Evolutionary conservation across 176 grass and related monocot species (phyloP).

Genomic region (Musa itinerans): DNA sequence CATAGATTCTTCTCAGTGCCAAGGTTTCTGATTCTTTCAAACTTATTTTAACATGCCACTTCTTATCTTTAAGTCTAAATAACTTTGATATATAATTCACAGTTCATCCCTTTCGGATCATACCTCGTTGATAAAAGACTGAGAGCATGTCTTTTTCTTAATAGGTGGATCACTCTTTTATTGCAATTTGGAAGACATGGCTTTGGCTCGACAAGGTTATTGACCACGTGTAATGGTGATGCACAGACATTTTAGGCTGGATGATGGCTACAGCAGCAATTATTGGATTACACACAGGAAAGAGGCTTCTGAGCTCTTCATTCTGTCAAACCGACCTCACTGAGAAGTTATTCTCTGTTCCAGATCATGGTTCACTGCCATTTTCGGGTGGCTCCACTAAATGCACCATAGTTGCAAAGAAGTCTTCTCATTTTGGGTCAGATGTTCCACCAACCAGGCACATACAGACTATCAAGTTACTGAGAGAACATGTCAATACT

Average conservation of each 20-base stretch:
- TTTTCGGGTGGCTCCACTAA: slow-evolving; percentile 33
- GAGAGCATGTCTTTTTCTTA: neutral
- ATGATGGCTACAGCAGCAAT: slow-evolving; percentile 74
- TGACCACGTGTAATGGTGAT: neutral
- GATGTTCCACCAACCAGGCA: slow-evolving; percentile 34
- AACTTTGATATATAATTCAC: neutral
- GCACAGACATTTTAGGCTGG: slow-evolving; percentile 9
- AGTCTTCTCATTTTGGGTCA: slow-evolving; percentile 31
- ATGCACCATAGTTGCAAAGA: slow-evolving; percentile 24
- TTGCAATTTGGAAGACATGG: neutral
- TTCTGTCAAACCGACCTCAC: slow-evolving; percentile 50
- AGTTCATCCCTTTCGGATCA: neutral
- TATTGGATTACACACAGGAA: slow-evolving; percentile 70
- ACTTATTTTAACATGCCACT: neutral
- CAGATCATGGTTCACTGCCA: slow-evolving; percentile 30
- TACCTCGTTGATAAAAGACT: neutral
- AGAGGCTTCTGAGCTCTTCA: slow-evolving; percentile 53
- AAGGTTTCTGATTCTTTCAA: neutral
- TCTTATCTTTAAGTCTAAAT: too few relatives aligned
- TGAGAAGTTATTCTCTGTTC: slow-evolving; percentile 40
- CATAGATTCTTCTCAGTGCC: too few relatives aligned
- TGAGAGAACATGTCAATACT: slow-evolving; percentile 37
- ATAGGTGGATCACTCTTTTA: neutral
- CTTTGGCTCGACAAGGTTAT: neutral
- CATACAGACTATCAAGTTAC: slow-evolving; percentile 55